Conservation (phyloP, 306 rosid species). For the Myrica gale region DNA sequence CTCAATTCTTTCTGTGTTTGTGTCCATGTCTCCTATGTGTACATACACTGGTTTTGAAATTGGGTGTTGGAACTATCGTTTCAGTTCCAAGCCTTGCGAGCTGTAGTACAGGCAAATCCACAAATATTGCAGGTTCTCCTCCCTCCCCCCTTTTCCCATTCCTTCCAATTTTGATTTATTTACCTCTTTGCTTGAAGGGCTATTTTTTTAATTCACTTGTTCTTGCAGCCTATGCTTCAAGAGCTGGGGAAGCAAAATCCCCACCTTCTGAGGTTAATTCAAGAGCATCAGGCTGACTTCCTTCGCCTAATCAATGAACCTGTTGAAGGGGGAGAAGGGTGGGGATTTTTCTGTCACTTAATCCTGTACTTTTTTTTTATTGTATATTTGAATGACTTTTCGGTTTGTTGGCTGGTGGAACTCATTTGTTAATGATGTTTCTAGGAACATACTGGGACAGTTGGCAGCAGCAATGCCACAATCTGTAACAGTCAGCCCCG, state of each 20-base stretch:
- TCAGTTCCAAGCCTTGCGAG: conserved; percentile 85
- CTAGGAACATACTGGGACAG: conserved; percentile 65
- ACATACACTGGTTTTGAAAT: neutral
- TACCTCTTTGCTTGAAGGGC: neutral
- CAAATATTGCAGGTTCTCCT: conserved; percentile 84
- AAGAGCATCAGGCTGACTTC: conserved; percentile 83
- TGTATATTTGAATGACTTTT: neutral
- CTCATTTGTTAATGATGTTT: conserved; percentile 17
- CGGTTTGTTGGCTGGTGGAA: neutral
- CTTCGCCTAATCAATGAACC: conserved; percentile 86
- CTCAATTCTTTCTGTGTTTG: no score
- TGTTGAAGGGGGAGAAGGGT: conserved; percentile 85
- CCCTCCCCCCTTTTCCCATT: neutral
- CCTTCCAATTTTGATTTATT: neutral
- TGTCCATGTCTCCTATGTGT: neutral
- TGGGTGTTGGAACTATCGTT: conserved; percentile 14
- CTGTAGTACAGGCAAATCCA: conserved; percentile 93
- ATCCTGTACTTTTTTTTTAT: neutral
- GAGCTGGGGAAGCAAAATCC: conserved; percentile 96
- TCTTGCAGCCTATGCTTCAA: conserved; percentile 91
- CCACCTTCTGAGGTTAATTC: conserved; percentile 80
- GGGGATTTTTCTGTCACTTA: conserved; percentile 24
- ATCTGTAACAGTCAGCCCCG: conserved; percentile 73
- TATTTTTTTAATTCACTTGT: conserved; percentile 22
- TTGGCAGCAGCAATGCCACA: conserved; percentile 63